These are phyloP conservation scores for Quercus bicolor DNA, from an alignment of 306 rosid species.

Conservation along the genomic window DNA sequence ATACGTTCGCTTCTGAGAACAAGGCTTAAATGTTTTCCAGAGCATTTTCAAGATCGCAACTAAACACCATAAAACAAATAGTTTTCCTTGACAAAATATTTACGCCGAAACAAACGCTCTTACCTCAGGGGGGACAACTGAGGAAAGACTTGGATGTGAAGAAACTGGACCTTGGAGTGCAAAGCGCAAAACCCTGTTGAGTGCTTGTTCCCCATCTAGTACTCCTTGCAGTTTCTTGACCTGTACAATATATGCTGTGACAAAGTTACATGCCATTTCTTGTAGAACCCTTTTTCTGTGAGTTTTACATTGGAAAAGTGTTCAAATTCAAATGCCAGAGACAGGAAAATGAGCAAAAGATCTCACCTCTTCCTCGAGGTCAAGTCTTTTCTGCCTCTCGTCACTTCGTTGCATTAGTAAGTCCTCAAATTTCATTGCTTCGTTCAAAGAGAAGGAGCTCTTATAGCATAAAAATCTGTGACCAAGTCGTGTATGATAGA, in stretches of 20 bases:
- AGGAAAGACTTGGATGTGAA: slow-evolving; percentile 46
- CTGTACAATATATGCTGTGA: slow-evolving; percentile 23
- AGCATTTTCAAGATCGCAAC: background rate
- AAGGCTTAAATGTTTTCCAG: background rate
- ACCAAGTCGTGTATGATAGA: background rate
- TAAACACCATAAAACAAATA: too few species aligned
- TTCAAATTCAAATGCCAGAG: background rate
- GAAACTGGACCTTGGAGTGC: slow-evolving; percentile 62
- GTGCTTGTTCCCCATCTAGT: slow-evolving; percentile 60
- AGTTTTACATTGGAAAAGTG: background rate
- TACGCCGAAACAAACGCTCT: too few species aligned
- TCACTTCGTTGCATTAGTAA: slow-evolving; percentile 59
- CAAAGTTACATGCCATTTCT: background rate
- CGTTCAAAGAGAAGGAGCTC: background rate
- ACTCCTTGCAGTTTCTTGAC: slow-evolving; percentile 57
- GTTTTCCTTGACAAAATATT: too few species aligned
- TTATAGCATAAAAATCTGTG: background rate
- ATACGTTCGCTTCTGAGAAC: background rate
- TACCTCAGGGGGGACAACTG: slow-evolving; percentile 65
- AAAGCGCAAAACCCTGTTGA: slow-evolving; percentile 49
- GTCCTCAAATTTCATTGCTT: slow-evolving; percentile 77
- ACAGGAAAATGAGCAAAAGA: background rate
- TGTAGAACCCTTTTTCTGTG: background rate
- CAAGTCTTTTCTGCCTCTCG: slow-evolving; percentile 44
- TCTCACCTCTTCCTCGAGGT: slow-evolving; percentile 65